These are phyloP conservation scores for Musa troglodytarum DNA, from an alignment of 176 grass and related monocot species.

Conservation along the genomic window DNA sequence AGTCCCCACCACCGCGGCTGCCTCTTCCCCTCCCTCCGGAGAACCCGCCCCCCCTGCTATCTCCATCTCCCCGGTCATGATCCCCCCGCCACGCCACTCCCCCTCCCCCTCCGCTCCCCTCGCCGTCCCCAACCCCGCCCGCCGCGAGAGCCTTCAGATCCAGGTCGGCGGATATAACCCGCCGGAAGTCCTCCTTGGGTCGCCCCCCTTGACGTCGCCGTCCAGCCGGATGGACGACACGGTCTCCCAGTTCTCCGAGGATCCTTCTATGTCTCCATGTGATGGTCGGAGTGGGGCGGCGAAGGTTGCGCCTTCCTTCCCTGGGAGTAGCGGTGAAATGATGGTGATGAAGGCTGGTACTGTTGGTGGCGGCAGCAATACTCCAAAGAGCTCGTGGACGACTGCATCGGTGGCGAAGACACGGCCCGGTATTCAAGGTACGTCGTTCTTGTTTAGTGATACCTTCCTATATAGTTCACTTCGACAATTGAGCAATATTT, in stretches of 20 bases:
- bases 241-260: conserved; percentile 29
- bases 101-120: conserved; percentile 10
- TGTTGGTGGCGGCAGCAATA: not conserved
- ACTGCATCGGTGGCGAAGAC: conserved; percentile 14
- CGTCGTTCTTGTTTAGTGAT: not conserved
- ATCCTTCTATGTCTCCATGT: conserved; percentile 22
- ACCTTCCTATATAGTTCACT: too few relatives aligned
- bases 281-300: not conserved
- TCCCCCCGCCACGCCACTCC: conserved; percentile 60
- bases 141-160: not conserved
- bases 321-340: conserved; percentile 17
- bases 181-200: conserved; percentile 25
- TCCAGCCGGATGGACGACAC: conserved; percentile 17
- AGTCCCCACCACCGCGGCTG: conserved; percentile 14
- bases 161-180: conserved; percentile 33
- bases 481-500: not conserved
- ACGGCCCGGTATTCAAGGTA: conserved; percentile 27
- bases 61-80: conserved; percentile 75
- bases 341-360: not conserved
- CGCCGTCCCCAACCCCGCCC: conserved; percentile 9
- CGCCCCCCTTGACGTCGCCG: conserved; percentile 24
- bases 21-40: conserved; percentile 18
- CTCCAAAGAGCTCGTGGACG: conserved; percentile 13
- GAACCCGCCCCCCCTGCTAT: conserved; percentile 13
- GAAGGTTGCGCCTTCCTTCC: conserved; percentile 10